Percentiles rank a stretch among this genome's conserved stretches.
Evolutionary conservation across 768 basidiomycete species (phyloP).

Genomic region (Mycena vulgaris): DNA sequence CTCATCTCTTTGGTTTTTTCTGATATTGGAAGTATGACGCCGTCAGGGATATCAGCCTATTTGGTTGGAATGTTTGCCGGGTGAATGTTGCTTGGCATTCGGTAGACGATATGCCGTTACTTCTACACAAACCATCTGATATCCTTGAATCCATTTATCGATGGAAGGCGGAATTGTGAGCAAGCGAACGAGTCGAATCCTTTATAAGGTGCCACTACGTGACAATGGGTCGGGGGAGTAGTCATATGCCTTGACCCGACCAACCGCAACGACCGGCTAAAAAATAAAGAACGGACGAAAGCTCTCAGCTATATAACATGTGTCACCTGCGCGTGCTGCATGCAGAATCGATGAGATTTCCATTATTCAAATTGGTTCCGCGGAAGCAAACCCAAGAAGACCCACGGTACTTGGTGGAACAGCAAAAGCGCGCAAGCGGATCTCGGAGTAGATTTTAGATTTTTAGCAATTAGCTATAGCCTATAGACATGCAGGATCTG

Average conservation of each 20-base stretch:
- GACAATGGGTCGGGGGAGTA: background rate
- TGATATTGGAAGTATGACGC: conserved; percentile 93
- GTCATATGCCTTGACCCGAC: conserved; percentile 5
- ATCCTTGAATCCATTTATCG: conserved; percentile 21
- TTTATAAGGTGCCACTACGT: conserved; percentile 18
- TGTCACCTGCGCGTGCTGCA: conserved; percentile 8
- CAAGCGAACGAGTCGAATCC: conserved; percentile 15
- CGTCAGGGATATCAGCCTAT: conserved; percentile 71
- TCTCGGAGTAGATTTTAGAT: conserved; percentile 33
- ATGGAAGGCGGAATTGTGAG: conserved; percentile 16
- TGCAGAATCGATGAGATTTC: conserved; percentile 12
- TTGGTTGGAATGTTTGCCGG: conserved; percentile 89
- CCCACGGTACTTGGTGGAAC: conserved; percentile 6
- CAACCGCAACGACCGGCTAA: background rate
- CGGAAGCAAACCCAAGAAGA: conserved; percentile 32
- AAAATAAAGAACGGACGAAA: conserved; percentile 17
- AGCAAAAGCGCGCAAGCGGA: conserved; percentile 16
- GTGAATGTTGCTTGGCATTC: conserved; percentile 12
- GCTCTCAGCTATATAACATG: conserved; percentile 22
- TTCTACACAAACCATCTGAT: conserved; percentile 21
- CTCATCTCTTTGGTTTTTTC: conserved; percentile 95
- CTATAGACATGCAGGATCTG: conserved; percentile 32
- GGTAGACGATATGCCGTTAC: conserved; percentile 6
- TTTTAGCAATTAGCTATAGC: conserved; percentile 31
- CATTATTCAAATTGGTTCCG: conserved; percentile 28